A percentile compares a stretch with the other conserved stretches of the same genome.
Evolutionary conservation across 2,329 filamentous ascomycete genomes (phyloP).

Genomic region (Penicillium decumbens): DNA sequence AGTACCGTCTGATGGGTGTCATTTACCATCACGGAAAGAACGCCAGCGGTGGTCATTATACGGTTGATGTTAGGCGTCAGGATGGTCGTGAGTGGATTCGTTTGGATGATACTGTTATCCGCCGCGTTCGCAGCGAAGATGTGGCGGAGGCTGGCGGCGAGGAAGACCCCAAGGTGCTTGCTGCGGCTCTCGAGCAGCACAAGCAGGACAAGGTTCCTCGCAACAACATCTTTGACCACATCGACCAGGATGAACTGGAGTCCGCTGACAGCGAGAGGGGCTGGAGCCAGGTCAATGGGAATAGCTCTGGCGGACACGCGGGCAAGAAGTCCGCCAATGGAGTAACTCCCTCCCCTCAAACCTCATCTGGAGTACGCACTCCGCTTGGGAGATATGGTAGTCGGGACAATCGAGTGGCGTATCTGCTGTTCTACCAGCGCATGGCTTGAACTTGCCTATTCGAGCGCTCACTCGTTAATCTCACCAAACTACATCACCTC

Average conservation of each 20-base stretch:
- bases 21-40: conserved; percentile 98
- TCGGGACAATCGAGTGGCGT: conserved; percentile 95
- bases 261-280: conserved; percentile 58
- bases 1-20: conserved; percentile 80
- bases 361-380: conserved; percentile 54
- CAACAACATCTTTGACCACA: conserved; percentile 70
- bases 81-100: conserved; percentile 95
- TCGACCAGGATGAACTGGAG: conserved; percentile 60
- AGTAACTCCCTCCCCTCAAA: conserved; percentile 48
- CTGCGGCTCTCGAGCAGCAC: conserved; percentile 62
- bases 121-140: conserved; percentile 78
- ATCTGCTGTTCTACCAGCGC: conserved; percentile 90
- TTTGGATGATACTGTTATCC: conserved; percentile 87
- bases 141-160: conserved; percentile 81
- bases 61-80: conserved; percentile 90
- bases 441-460: conserved; percentile 42
- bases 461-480: background rate
- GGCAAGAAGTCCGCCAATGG: conserved; percentile 76
- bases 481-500: background rate
- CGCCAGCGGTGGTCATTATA: conserved; percentile 93
- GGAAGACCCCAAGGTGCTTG: conserved; percentile 67
- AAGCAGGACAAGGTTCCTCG: conserved; percentile 50
- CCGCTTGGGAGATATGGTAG: conserved; percentile 55
- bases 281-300: conserved; percentile 83
- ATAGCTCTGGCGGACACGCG: conserved; percentile 39